A percentile compares a stretch with the other conserved stretches of the same genome.
phyloP scores from a whole-genome alignment of 2,329 filamentous ascomycete species.

The Penicillium sp. region DNA sequence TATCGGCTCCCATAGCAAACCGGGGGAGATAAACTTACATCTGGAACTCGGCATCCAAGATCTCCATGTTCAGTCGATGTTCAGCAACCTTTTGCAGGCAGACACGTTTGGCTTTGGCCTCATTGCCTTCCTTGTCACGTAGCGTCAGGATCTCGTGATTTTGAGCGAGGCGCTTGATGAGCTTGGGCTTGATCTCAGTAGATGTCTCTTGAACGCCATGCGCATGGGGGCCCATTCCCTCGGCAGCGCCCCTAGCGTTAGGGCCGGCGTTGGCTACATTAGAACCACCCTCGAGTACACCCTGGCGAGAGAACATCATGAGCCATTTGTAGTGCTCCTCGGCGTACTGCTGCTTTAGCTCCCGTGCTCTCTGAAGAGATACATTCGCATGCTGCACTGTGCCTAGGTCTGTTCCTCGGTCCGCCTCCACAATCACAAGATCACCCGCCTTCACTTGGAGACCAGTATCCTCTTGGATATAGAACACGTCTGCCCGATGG shows the following conservation, averaged over 20 bases:
- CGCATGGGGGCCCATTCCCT: slow-evolving; percentile 74
- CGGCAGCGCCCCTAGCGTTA: slow-evolving; percentile 68
- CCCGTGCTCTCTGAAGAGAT: slow-evolving; percentile 81
- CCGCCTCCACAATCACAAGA: slow-evolving; percentile 94
- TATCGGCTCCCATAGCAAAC: not conserved
- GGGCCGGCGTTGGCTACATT: slow-evolving; percentile 54
- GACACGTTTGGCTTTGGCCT: slow-evolving; percentile 94
- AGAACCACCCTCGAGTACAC: slow-evolving; percentile 45
- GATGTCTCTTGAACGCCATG: slow-evolving; percentile 71
- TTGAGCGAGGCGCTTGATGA: slow-evolving; percentile 93
- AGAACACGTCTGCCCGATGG: slow-evolving; percentile 91
- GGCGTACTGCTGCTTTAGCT: slow-evolving; percentile 84
- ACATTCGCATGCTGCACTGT: slow-evolving; percentile 88
- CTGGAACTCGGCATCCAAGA: slow-evolving; percentile 96
- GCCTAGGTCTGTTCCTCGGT: slow-evolving; percentile 91
- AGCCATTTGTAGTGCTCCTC: slow-evolving; percentile 98
- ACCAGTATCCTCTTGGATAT: slow-evolving; percentile 92
- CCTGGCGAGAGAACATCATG: slow-evolving; percentile 95
- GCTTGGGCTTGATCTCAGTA: slow-evolving; percentile 85
- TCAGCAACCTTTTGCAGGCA: slow-evolving; percentile 97
- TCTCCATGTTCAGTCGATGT: slow-evolving; percentile 95
- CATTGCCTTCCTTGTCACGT: slow-evolving; percentile 93
- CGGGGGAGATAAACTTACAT: slow-evolving; percentile 65
- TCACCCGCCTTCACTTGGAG: slow-evolving; percentile 88
- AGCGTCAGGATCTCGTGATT: slow-evolving; percentile 85